Percentiles rank a stretch among this genome's conserved stretches.
These are phyloP conservation scores for Eucalyptus coolabah DNA, from an alignment of 345 rosid species.

Conservation along the genomic window DNA sequence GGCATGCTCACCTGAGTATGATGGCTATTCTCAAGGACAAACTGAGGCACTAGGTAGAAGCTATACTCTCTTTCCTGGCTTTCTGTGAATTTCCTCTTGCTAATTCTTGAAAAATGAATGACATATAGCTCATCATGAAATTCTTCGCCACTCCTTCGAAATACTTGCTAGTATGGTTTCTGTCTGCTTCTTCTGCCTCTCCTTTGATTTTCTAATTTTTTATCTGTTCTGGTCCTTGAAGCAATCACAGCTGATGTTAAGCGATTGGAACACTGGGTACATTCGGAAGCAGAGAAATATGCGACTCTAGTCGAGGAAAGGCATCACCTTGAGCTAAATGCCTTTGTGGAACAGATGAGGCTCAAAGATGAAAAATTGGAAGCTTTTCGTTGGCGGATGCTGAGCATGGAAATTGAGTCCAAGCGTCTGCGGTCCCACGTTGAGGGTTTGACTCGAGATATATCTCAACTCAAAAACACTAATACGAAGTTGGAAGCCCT, in stretches of 20 bases:
- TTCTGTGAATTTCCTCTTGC: background rate
- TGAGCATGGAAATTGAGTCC: conserved; percentile 75
- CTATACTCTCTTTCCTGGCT: background rate
- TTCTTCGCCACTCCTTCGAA: background rate
- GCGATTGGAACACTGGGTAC: conserved; percentile 47
- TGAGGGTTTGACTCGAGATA: conserved; percentile 46
- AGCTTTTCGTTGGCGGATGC: conserved; percentile 52
- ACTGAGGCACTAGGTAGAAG: conserved; percentile 16
- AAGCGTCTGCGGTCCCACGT: conserved; percentile 53
- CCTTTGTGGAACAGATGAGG: conserved; percentile 65
- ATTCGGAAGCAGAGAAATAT: conserved; percentile 50
- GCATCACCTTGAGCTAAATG: conserved; percentile 58
- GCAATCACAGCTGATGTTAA: conserved; percentile 28
- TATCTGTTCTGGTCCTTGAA: conserved; percentile 11
- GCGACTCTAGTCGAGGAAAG: conserved; percentile 40
- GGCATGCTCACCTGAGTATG: conserved; percentile 17
- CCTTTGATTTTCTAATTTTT: background rate
- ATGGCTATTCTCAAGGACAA: conserved; percentile 22
- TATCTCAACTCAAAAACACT: conserved; percentile 41
- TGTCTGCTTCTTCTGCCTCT: background rate
- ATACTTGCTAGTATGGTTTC: background rate
- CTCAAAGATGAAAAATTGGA: conserved; percentile 76
- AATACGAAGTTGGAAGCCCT: conserved; percentile 45
- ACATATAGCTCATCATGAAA: background rate
- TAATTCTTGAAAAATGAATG: background rate